phyloP scores from a whole-genome alignment of 257 asterid species.

The Coffea canephora region DNA sequence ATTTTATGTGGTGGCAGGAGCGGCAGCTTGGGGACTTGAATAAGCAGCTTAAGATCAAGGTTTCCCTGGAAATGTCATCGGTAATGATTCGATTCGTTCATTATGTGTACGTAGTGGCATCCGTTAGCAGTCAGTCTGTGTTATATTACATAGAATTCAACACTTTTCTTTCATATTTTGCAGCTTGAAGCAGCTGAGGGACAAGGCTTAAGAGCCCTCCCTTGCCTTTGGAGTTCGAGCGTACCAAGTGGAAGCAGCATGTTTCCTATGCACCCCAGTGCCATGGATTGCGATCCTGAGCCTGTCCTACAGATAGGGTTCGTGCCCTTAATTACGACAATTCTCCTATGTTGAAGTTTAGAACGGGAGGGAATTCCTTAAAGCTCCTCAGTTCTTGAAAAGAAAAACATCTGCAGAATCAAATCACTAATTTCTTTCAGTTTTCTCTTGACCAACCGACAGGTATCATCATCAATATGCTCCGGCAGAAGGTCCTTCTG shows the following conservation, averaged over 20 bases:
- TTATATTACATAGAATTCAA: neutral
- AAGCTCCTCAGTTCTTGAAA: neutral
- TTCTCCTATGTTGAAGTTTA: neutral
- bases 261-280: conserved; percentile 43
- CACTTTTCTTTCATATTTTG: conserved; percentile 10
- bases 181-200: conserved; percentile 73
- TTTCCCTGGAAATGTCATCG: conserved; percentile 69
- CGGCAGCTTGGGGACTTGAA: conserved; percentile 87
- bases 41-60: conserved; percentile 77
- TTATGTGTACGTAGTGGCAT: neutral
- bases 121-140: neutral
- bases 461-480: conserved; percentile 62
- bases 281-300: conserved; percentile 47
- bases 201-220: conserved; percentile 33
- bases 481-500: conserved; percentile 64
- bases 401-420: neutral
- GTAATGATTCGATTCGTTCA: conserved; percentile 25
- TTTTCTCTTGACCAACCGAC: neutral
- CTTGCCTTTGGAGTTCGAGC: conserved; percentile 50
- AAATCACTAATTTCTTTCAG: neutral
- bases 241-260: conserved; percentile 37
- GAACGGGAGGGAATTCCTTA: neutral
- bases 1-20: conserved; percentile 43
- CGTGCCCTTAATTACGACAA: neutral
- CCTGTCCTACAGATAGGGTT: conserved; percentile 80